Base-by-base conservation (phyloP, 2,329 filamentous ascomycete genomes). In the Alternaria conjuncta region DNA sequence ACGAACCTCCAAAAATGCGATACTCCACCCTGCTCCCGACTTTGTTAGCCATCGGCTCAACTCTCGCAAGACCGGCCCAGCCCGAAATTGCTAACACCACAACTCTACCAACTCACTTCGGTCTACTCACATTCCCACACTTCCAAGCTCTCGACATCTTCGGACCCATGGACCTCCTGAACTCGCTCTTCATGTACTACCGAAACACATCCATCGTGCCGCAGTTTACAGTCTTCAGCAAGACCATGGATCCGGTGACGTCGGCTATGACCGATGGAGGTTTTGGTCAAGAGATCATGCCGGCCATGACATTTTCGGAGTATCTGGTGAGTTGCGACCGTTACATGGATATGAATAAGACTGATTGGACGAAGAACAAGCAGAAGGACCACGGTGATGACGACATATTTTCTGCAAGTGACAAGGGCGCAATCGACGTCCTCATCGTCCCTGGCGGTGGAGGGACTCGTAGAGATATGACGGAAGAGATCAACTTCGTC, bases 381-480 rank as follows among this genome's bases (percentile, higher is more conserved):
- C 30, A 55, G 11, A 26, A 63, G 6, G 51, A 55, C 12, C 23
- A 61, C 9, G 36, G 44, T 18, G 25, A 36, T 41, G 55, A 2
- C 12, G 15, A 26, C 13, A 25, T 23, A 15, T 15, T 23, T 13
- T 32, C 51, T 30, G 20, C 23, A 5, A 21, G 26, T 3, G 25
- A 61, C 25, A 61, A 44, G 26, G 58, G 59, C 8, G 80, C 81
- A 2, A 80, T 90, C 18, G 87, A 91, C 50, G 86, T 91, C 6
- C 82, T 92, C 13, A 76, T 92, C 25, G 81, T 92, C 11, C 90
- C 90, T 0, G 90, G 90, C 3, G 89, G 90, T 0, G 64, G 78
- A 0, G 89, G 89, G 2, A 83, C 76, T 28, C 60, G 81, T 26
- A 68, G 68, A 13, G 68, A 77, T 3, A 61, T 74, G 62, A 68